A percentile compares a stretch with the other conserved stretches of the same genome.
Evolutionary conservation across 1,139 yeast genomes (phyloP).

Genomic region (Yarrowia galli): DNA sequence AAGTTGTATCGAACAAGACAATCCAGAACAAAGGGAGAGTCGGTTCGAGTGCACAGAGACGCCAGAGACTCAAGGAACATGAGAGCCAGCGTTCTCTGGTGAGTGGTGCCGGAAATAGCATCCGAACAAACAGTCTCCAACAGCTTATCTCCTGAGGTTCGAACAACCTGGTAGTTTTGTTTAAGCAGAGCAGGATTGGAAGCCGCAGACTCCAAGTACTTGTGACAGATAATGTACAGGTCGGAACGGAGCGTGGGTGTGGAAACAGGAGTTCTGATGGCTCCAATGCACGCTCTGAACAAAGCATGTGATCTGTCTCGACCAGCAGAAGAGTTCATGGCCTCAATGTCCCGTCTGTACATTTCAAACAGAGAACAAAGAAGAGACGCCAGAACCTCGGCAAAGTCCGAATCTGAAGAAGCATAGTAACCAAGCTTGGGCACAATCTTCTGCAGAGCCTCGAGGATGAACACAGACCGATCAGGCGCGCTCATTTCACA

Average conservation of each 20-base stretch:
- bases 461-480: constrained; percentile 70
- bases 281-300: constrained; percentile 75
- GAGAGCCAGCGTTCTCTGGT: constrained; percentile 77
- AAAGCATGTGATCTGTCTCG: constrained; percentile 67
- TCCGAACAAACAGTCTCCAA: constrained; percentile 76
- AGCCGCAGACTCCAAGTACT: constrained; percentile 55
- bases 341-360: constrained; percentile 58
- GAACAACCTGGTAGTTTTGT: constrained; percentile 61
- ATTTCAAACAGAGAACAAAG: constrained; percentile 74
- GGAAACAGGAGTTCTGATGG: constrained; percentile 73
- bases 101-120: constrained; percentile 79
- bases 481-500: constrained; percentile 55
- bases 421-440: constrained; percentile 81
- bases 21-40: constrained; percentile 66
- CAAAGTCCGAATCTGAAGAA: constrained; percentile 67
- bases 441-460: constrained; percentile 73
- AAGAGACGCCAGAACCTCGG: constrained; percentile 78
- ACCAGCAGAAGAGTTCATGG: constrained; percentile 49
- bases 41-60: constrained; percentile 60
- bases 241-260: constrained; percentile 77
- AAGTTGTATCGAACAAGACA: constrained; percentile 70
- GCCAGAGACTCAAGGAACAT: constrained; percentile 73
- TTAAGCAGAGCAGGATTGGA: constrained; percentile 54
- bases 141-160: constrained; percentile 66
- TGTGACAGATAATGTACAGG: constrained; percentile 74